Evolutionary conservation across 768 basidiomycete species (phyloP).

Genomic region (Termitomyces sp.): DNA sequence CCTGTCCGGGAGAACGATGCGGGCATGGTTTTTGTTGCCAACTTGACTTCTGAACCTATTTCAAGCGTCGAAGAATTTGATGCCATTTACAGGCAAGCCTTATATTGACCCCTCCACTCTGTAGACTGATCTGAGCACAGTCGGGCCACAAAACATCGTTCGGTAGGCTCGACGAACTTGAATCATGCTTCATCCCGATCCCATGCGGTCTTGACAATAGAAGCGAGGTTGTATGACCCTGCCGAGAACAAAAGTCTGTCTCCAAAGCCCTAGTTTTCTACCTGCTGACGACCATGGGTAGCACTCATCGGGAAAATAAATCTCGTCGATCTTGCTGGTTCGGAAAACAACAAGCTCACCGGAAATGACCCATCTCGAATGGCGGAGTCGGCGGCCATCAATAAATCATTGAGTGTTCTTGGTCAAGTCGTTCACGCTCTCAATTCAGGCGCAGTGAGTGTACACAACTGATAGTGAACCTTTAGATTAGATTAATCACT

Average conservation of each 20-base stretch:
- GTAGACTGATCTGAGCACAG: conserved; percentile 29
- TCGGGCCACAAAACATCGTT: conserved; percentile 70
- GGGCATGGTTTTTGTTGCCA: conserved; percentile 53
- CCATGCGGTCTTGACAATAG: conserved; percentile 81
- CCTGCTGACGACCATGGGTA: conserved; percentile 20
- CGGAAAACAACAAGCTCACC: conserved; percentile 89
- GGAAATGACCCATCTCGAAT: conserved; percentile 86
- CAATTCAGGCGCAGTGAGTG: conserved; percentile 63
- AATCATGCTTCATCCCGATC: conserved; percentile 86
- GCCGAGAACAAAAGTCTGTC: conserved; percentile 49
- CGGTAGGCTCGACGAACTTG: conserved; percentile 81
- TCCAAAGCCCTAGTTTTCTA: neutral
- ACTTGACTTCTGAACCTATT: conserved; percentile 40
- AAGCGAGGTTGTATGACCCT: conserved; percentile 56
- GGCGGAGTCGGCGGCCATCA: conserved; percentile 87
- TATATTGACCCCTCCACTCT: neutral
- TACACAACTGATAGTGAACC: neutral
- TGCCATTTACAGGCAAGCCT: conserved; percentile 38
- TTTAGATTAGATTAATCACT: neutral
- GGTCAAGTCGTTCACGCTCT: conserved; percentile 87
- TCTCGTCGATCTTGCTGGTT: conserved; percentile 86
- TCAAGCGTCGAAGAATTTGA: conserved; percentile 42
- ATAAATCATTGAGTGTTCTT: conserved; percentile 82
- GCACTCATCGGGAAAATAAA: conserved; percentile 76
- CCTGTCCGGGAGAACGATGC: conserved; percentile 51